A percentile compares a stretch with the other conserved stretches of the same genome.
These are phyloP conservation scores for Phytomonas serpens DNA, from an alignment of 208 protist genomes.

Conservation along the genomic window DNA sequence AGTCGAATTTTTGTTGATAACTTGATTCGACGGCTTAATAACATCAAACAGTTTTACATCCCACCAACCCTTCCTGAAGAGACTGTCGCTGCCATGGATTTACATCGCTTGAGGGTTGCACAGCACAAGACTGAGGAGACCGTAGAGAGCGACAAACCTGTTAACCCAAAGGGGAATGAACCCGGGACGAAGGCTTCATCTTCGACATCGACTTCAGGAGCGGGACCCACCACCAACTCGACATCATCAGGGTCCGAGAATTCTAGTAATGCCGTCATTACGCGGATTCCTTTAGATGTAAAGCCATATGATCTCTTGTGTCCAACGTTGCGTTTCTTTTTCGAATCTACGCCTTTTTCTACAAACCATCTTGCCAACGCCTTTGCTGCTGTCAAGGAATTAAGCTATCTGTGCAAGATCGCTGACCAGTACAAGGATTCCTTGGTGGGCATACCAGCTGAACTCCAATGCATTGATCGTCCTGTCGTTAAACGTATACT, in stretches of 20 bases:
- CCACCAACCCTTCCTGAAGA: slow-evolving; percentile 26
- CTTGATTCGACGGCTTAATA: slow-evolving; percentile 70
- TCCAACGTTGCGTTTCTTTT: slow-evolving; percentile 33
- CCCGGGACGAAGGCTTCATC: not conserved
- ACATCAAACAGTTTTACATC: slow-evolving; percentile 50
- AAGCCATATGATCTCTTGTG: slow-evolving; percentile 31
- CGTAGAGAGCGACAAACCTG: not conserved
- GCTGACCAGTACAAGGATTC: not conserved
- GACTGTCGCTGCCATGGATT: not conserved
- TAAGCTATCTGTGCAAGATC: slow-evolving; percentile 49
- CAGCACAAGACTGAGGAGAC: not conserved
- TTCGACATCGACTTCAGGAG: not conserved
- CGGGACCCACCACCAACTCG: not conserved
- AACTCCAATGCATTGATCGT: slow-evolving; percentile 3
- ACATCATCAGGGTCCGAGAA: not conserved
- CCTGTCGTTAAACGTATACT: slow-evolving; percentile 24
- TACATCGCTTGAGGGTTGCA: not conserved
- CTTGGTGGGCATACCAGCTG: not conserved
- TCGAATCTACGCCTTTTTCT: slow-evolving; percentile 60
- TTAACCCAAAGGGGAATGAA: not conserved
- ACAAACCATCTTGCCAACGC: slow-evolving; percentile 50
- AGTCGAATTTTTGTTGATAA: slow-evolving; percentile 56
- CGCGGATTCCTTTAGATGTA: slow-evolving; percentile 19
- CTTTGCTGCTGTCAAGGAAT: slow-evolving; percentile 68
- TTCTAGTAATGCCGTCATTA: not conserved